Conservation (phyloP, 352 stramenopile genomes). For the Pelagophyceae sp. region DNA sequence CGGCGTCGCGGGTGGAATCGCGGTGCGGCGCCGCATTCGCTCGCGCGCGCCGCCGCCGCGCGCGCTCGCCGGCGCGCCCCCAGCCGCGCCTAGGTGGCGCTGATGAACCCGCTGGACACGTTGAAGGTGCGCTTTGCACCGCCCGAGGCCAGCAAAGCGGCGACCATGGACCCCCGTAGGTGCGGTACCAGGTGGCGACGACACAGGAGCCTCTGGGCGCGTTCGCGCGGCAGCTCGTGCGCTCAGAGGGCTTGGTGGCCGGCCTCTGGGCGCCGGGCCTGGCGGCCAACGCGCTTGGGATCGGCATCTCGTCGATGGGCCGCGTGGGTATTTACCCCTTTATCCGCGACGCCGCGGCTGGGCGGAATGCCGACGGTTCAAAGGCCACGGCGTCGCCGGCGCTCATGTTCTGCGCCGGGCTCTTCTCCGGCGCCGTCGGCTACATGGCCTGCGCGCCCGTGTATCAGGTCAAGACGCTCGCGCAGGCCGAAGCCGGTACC, state of each 20-base stretch:
- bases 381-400: slow-evolving; percentile 25
- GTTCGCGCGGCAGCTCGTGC: slow-evolving; percentile 20
- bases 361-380: too few species aligned
- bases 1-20: too few species aligned
- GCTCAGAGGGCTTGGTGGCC: slow-evolving; percentile 21
- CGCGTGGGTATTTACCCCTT: slow-evolving; percentile 29
- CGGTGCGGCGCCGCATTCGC: too few species aligned
- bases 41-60: too few species aligned
- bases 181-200: neutral
- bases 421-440: slow-evolving; percentile 25
- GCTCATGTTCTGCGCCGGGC: slow-evolving; percentile 27
- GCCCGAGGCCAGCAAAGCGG: neutral
- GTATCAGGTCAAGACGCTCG: slow-evolving; percentile 29
- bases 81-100: too few species aligned
- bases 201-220: neutral
- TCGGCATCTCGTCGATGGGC: slow-evolving; percentile 22
- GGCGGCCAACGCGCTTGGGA: slow-evolving; percentile 21
- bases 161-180: neutral
- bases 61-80: too few species aligned
- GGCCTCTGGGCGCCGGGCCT: slow-evolving; percentile 27
- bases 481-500: slow-evolving; percentile 16
- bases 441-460: slow-evolving; percentile 23
- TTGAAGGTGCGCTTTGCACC: slow-evolving; percentile 20
- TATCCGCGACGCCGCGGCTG: slow-evolving; percentile 26
- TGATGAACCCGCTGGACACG: slow-evolving; percentile 30